phyloP scores from a whole-genome alignment of 2,329 filamentous ascomycete species.

The Fusarium metavorans region DNA sequence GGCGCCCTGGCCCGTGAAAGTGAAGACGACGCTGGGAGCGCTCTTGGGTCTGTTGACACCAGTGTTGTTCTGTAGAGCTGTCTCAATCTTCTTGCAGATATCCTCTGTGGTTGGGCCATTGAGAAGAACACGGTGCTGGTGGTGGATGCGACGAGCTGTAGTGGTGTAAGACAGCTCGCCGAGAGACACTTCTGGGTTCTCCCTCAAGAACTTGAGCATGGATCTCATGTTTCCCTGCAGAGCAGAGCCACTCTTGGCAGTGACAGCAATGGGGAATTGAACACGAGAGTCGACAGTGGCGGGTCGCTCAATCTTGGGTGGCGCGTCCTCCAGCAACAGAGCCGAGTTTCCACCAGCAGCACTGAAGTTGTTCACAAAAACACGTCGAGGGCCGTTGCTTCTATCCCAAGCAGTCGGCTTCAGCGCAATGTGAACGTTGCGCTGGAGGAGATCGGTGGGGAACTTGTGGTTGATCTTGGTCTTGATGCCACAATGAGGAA shows the following conservation, averaged over 20 bases:
- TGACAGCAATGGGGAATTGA: constrained; percentile 21
- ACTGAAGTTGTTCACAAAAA: constrained; percentile 76
- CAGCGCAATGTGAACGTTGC: constrained; percentile 65
- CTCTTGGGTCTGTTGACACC: constrained; percentile 26
- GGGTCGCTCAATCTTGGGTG: constrained; percentile 45
- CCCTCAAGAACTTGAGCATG: constrained; percentile 17
- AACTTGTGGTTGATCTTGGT: constrained; percentile 58
- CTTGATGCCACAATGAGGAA: constrained; percentile 67
- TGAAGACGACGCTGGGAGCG: constrained; percentile 46
- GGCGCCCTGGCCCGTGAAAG: constrained; percentile 61
- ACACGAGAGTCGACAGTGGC: constrained; percentile 51
- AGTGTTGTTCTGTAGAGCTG: constrained; percentile 12
- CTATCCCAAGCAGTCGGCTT: constrained; percentile 62
- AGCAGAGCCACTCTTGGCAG: constrained; percentile 20
- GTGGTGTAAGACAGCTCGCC: constrained; percentile 64
- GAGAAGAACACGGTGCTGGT: constrained; percentile 60
- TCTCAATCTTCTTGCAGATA: constrained; percentile 18
- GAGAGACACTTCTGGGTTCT: constrained; percentile 48
- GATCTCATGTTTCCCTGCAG: constrained; percentile 22
- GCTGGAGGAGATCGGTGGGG: constrained; percentile 55
- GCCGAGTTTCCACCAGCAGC: constrained; percentile 80
- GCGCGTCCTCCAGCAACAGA: constrained; percentile 69
- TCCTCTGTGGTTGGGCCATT: not conserved
- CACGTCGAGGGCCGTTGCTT: constrained; percentile 56
- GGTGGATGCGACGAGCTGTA: constrained; percentile 41